phyloP scores from a whole-genome alignment of 495 filamentous ascomycete genomes.

The Hyaloscypha bicolor region DNA sequence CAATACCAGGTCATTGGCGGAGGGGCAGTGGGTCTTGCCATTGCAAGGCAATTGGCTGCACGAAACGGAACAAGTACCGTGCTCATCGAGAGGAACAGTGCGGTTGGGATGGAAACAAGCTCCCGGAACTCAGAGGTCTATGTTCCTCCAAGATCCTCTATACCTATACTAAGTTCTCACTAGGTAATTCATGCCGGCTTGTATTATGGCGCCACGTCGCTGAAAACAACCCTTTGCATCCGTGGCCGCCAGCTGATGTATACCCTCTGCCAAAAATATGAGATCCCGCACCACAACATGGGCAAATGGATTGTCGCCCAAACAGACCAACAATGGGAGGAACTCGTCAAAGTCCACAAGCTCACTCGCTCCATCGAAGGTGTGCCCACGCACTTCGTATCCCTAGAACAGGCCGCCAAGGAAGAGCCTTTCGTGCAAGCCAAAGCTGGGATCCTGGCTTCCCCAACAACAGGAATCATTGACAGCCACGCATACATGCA shows the following conservation, averaged over 20 bases:
- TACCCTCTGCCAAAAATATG: constrained; percentile 65
- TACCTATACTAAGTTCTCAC: not conserved
- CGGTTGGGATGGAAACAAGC: constrained; percentile 86
- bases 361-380: constrained; percentile 62
- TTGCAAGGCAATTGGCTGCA: constrained; percentile 73
- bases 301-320: constrained; percentile 98
- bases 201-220: constrained; percentile 76
- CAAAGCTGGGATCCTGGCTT: constrained; percentile 74
- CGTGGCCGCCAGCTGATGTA: constrained; percentile 77
- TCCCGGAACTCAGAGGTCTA: constrained; percentile 86
- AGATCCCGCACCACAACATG: constrained; percentile 70
- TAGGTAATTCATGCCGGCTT: constrained; percentile 94
- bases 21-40: constrained; percentile 89
- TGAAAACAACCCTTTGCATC: constrained; percentile 87
- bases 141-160: not conserved
- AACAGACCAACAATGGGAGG: constrained; percentile 64
- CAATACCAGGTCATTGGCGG: constrained; percentile 74
- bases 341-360: constrained; percentile 64
- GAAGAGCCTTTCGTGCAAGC: constrained; percentile 76
- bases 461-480: constrained; percentile 83
- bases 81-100: constrained; percentile 77
- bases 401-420: constrained; percentile 55
- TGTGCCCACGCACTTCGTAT: constrained; percentile 75
- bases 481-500: constrained; percentile 87
- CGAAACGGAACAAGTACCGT: constrained; percentile 63